Evolutionary conservation across 2,329 filamentous ascomycete genomes (phyloP), one percentile per base, ranked within the genome.

Genomic region (Pestalotiopsis sp.): DNA sequence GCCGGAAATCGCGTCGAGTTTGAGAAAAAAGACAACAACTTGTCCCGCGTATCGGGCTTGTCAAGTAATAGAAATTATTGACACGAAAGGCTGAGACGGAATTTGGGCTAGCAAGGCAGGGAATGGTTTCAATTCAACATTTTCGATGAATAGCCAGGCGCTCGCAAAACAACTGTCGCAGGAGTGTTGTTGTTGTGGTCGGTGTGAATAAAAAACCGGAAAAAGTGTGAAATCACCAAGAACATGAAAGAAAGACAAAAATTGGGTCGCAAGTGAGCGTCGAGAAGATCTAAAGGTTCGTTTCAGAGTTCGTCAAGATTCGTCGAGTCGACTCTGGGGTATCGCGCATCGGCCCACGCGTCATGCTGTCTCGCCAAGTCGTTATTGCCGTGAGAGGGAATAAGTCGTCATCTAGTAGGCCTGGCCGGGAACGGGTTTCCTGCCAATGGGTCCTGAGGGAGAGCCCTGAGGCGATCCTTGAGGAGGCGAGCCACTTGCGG

Each of bases 391-490:
- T 61, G 38, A 35, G 58, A 20, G 58, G 55, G 20, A 20, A 61
- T 10, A 58, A 24, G 56, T 58, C 26, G 22, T 26, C 30, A 35
- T 26, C 30, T 57, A 86, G 67, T 83, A 84, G 3, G 85, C 85
- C 75, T 87, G 85, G 44, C 85, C 85, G 5, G 86, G 85, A 55
- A 89, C 83, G 30, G 87, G 85, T 76, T 89, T 89, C 66, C 86
- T 83, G 71, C 78, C 81, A 68, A 87, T 80, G 30, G 83, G 78
- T 55, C 80, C 82, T 38, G 81, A 76, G 52, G 79, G 75, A 67
- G 78, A 78, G 66, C 73, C 76, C 65, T 70, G 78, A 62, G 71
- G 74, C 40, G 73, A 73, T 65, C 74, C 74, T 64, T 74, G 77
- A 39, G 69, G 73, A 6, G 72, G 67, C 66, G 68, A 70, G 40